Percentiles rank a stretch among this genome's conserved stretches.
phyloP scores from a whole-genome alignment of 140 eudicot species.

The Bidens hawaiensis region DNA sequence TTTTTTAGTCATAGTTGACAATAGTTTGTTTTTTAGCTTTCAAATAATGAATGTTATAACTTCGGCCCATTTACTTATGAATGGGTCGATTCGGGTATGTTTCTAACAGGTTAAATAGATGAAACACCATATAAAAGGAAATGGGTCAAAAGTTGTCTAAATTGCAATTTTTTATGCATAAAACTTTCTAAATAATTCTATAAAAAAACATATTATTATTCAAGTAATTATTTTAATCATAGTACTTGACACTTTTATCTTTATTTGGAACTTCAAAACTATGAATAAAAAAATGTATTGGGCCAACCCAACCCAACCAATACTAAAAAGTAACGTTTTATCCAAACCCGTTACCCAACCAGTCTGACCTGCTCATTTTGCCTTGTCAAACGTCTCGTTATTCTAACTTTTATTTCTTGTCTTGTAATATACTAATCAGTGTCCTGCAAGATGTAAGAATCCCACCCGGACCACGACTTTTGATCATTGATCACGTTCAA shows the following conservation, averaged over 20 bases:
- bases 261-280: background rate
- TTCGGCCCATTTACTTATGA: no score
- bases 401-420: background rate
- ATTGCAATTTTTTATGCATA: background rate
- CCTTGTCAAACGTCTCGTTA: background rate
- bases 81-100: no score
- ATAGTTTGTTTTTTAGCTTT: no score
- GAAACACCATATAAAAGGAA: no score
- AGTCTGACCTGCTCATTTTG: background rate
- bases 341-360: background rate
- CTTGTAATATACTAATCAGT: conserved; percentile 37
- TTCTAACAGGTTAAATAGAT: no score
- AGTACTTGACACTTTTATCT: background rate
- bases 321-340: background rate
- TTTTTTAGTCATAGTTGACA: no score
- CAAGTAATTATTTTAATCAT: background rate
- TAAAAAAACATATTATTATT: background rate
- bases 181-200: background rate
- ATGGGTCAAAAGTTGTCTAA: no score
- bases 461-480: conserved; percentile 98
- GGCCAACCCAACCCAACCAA: background rate
- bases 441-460: conserved; percentile 82
- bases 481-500: conserved; percentile 79
- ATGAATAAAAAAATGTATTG: background rate
- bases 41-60: no score